Conservation (phyloP, 2,329 filamentous ascomycete species). For the Fusarium sulawesiense region DNA sequence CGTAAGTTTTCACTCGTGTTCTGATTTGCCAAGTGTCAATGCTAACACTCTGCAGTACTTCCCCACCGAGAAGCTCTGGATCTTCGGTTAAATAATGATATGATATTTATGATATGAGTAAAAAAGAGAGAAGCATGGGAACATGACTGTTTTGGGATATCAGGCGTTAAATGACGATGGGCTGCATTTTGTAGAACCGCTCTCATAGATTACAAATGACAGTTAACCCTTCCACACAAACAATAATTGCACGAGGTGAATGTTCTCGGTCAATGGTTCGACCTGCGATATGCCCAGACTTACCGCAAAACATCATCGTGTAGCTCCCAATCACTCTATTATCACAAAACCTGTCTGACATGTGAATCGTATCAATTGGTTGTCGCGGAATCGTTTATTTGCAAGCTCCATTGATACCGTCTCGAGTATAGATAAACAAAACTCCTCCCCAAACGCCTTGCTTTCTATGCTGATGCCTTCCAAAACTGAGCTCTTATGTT, state of each 20-base stretch:
- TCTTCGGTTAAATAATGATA: slow-evolving; percentile 61
- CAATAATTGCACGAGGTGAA: background rate
- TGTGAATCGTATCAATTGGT: slow-evolving; percentile 6
- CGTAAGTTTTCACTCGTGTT: slow-evolving; percentile 59
- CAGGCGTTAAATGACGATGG: slow-evolving; percentile 44
- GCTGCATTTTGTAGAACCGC: slow-evolving; percentile 41
- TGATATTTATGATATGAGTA: slow-evolving; percentile 34
- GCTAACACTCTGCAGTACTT: slow-evolving; percentile 61
- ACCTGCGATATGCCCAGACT: background rate
- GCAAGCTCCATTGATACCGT: slow-evolving; percentile 21
- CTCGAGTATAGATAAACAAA: slow-evolving; percentile 28
- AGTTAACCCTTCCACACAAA: slow-evolving; percentile 26
- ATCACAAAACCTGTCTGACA: slow-evolving; percentile 6
- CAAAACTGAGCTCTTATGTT: slow-evolving; percentile 36
- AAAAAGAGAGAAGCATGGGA: slow-evolving; percentile 36
- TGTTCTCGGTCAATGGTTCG: background rate
- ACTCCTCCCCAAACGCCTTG: slow-evolving; percentile 40
- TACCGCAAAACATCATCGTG: background rate
- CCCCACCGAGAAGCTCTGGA: slow-evolving; percentile 66
- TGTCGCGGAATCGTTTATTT: slow-evolving; percentile 15
- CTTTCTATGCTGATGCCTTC: slow-evolving; percentile 33
- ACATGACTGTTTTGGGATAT: slow-evolving; percentile 43
- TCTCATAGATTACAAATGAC: slow-evolving; percentile 45
- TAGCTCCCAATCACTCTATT: background rate
- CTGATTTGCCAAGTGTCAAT: background rate